Percentiles rank a stretch among this genome's conserved stretches.
Conservation (phyloP, 305 asterid species). For the Fraxinus angustifolia region DNA sequence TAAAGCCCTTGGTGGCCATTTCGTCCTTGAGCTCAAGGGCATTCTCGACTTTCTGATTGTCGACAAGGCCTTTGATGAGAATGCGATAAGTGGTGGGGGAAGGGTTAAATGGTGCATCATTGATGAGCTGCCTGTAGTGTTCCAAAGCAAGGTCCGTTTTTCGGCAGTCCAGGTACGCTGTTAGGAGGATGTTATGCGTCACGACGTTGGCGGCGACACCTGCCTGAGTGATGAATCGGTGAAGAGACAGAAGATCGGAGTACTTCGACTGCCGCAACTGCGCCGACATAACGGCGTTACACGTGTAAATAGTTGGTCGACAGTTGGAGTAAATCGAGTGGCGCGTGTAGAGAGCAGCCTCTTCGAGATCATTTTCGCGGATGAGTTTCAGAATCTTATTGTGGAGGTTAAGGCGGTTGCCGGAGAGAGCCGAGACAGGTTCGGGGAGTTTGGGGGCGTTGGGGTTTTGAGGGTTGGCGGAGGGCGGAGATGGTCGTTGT, state of each 20-base stretch:
- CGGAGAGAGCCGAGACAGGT: constrained; percentile 62
- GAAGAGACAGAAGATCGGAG: constrained; percentile 79
- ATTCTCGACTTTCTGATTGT: constrained; percentile 51
- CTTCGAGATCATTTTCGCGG: constrained; percentile 83
- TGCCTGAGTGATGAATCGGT: constrained; percentile 84
- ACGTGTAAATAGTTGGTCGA: constrained; percentile 77
- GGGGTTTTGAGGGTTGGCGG: constrained; percentile 43
- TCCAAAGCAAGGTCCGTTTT: constrained; percentile 84
- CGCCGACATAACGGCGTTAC: constrained; percentile 78
- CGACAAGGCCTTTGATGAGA: constrained; percentile 70
- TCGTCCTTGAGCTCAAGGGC: constrained; percentile 67
- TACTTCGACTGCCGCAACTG: constrained; percentile 71
- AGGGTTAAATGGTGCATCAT: constrained; percentile 70
- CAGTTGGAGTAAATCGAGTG: constrained; percentile 86
- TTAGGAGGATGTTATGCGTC: constrained; percentile 66
- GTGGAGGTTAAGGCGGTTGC: constrained; percentile 68
- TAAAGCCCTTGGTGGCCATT: constrained; percentile 57
- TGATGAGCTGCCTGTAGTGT: constrained; percentile 70
- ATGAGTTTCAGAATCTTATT: constrained; percentile 67
- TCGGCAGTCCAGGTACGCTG: constrained; percentile 80
- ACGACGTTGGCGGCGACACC: constrained; percentile 76
- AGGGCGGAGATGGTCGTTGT: constrained; percentile 40
- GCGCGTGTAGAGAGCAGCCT: constrained; percentile 83
- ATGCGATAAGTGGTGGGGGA: constrained; percentile 71
- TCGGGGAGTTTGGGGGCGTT: constrained; percentile 92